phyloP scores from a whole-genome alignment of 2,329 filamentous ascomycete genomes.

The Lasiodiplodia sp. region DNA sequence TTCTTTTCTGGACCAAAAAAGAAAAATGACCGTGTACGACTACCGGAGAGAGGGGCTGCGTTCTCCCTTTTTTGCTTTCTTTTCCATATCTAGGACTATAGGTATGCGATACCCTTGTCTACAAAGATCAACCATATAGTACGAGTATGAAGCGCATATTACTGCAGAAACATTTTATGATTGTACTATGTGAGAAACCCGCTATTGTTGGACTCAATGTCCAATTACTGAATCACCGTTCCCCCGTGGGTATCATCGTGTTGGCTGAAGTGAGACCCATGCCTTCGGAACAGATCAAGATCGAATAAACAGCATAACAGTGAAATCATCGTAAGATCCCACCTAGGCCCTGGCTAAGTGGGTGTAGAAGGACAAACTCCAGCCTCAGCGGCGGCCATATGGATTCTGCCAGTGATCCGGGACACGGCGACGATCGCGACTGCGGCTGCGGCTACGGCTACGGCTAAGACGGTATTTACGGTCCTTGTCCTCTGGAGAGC shows the following conservation, averaged over 20 bases:
- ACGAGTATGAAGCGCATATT: not conserved
- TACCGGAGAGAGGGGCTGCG: not conserved
- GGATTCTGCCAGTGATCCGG: not conserved
- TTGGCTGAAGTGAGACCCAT: not conserved
- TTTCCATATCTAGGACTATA: not conserved
- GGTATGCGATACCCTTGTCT: not conserved
- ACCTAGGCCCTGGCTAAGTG: too few relatives aligned
- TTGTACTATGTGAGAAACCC: not conserved
- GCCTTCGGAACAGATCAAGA: not conserved
- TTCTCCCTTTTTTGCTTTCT: not conserved
- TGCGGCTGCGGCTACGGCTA: not conserved
- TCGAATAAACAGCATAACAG: not conserved
- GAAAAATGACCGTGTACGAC: not conserved
- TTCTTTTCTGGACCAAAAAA: not conserved
- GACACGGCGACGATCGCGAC: not conserved
- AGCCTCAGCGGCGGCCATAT: not conserved
- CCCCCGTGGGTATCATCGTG: not conserved
- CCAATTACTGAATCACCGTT: not conserved
- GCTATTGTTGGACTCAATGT: not conserved
- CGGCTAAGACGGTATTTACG: not conserved
- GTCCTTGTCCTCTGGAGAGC: not conserved
- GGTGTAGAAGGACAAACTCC: too few relatives aligned
- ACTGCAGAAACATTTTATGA: not conserved
- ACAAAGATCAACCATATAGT: not conserved
- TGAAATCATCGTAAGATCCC: too few relatives aligned